Evolutionary conservation across 2,329 filamentous ascomycete genomes (phyloP).

Genomic region (Fusarium lyarnte): DNA sequence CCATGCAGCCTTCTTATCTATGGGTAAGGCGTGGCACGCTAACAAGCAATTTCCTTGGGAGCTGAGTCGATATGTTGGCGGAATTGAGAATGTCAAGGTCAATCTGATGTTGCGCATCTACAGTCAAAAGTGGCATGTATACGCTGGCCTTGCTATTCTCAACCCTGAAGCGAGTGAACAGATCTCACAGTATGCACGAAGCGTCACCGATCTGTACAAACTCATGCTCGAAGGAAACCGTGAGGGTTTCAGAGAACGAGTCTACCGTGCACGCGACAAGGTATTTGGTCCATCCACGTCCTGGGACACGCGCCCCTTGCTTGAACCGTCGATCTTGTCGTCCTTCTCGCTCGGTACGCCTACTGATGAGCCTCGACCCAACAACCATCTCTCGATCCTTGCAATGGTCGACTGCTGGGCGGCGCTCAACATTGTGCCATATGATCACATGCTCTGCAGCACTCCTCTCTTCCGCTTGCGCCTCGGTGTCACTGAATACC

Average conservation of each 20-base stretch:
- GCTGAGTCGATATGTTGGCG: constrained; percentile 91
- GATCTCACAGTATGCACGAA: constrained; percentile 92
- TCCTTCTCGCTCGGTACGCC: constrained; percentile 84
- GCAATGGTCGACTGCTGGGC: constrained; percentile 99
- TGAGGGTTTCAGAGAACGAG: constrained; percentile 76
- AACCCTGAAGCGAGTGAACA: constrained; percentile 93
- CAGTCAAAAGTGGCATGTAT: constrained; percentile 99
- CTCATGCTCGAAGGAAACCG: constrained; percentile 90
- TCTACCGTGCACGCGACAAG: constrained; percentile 71
- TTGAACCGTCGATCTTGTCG: constrained; percentile 87
- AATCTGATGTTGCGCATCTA: constrained; percentile 98
- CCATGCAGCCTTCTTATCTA: constrained; percentile 94
- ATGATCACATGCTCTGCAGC: constrained; percentile 99
- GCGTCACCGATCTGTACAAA: constrained; percentile 94
- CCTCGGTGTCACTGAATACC: constrained; percentile 95
- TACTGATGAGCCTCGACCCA: constrained; percentile 72
- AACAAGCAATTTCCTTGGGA: constrained; percentile 98
- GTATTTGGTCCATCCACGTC: constrained; percentile 78
- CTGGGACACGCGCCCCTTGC: constrained; percentile 71
- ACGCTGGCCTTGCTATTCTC: constrained; percentile 94
- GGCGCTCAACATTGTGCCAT: constrained; percentile 90
- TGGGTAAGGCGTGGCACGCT: constrained; percentile 98
- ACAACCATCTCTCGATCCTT: constrained; percentile 92
- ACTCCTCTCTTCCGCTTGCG: constrained; percentile 97
- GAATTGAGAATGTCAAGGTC: constrained; percentile 99